phyloP scores from a whole-genome alignment of 140 eudicot genomes.

The Stevia rebaudiana region DNA sequence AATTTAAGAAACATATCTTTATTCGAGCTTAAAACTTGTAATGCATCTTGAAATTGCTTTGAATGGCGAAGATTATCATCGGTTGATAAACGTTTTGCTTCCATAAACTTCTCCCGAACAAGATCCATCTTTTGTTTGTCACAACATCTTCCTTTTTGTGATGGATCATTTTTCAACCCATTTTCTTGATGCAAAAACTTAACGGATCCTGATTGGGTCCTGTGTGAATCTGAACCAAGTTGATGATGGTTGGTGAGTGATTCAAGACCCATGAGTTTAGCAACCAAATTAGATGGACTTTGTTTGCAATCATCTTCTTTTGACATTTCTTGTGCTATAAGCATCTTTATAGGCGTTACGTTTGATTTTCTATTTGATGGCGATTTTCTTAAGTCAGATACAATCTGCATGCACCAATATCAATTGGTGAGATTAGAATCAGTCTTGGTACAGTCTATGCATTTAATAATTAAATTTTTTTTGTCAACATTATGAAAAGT shows the following conservation, averaged over 20 bases:
- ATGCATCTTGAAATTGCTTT: constrained; percentile 83
- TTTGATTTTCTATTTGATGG: constrained; percentile 42
- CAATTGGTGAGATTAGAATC: neutral
- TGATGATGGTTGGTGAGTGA: constrained; percentile 48
- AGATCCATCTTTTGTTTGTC: constrained; percentile 54
- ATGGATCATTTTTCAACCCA: constrained; percentile 30
- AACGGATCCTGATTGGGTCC: constrained; percentile 47
- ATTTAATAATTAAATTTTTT: neutral
- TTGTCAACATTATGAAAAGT: neutral
- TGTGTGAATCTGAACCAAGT: constrained; percentile 33
- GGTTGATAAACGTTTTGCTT: constrained; percentile 79
- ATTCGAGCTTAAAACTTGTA: constrained; percentile 76
- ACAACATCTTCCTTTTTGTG: constrained; percentile 44
- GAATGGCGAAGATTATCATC: constrained; percentile 79
- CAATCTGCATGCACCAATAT: constrained; percentile 46
- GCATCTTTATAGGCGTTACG: constrained; percentile 78
- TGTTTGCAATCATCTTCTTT: constrained; percentile 63
- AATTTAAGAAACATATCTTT: constrained; percentile 70
- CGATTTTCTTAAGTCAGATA: constrained; percentile 12
- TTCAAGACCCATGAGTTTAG: constrained; percentile 93
- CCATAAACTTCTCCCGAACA: constrained; percentile 75
- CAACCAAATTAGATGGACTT: constrained; percentile 75
- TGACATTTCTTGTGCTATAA: constrained; percentile 87
- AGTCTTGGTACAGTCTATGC: neutral
- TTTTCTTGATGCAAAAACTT: constrained; percentile 49